Evolutionary conservation across 345 rosid species (phyloP), one percentile per base, ranked within the genome.

Genomic region (Hibiscus trionum): DNA sequence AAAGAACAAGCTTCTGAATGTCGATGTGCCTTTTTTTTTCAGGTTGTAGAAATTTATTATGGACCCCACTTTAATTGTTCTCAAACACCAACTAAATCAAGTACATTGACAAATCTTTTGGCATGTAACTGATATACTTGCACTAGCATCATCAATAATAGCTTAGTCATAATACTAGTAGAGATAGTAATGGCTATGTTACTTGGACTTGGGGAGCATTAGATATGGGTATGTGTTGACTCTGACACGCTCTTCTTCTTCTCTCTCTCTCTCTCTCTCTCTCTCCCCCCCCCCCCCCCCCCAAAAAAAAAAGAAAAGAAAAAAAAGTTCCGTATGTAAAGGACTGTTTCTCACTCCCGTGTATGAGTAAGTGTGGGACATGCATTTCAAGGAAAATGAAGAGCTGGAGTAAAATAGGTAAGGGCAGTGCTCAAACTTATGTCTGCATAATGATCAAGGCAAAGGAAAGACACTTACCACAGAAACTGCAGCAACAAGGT

Each of bases 401-500:
- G 57, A 52, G 7, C 7, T 52, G 57, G 10, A 52, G 24, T n/a
- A 52, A 52, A 10, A n/a, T 52, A 52, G 37, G 49, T 3, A 44
- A 44, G 49, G 49, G 49, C 49, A 64, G 52, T 44, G 69, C 49
- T 44, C n/a, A 11, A 44, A 44, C 7, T 17, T 39, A 64, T 64
- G 21, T 9, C 8, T 44, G 19, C 58, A 24, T 7, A 49, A 49
- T 47, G 52, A 42, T 33, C 35, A n/a, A 35, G 0, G n/a, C 35
- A 1, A 12, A 46, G 14, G 46, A 46, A 75, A 31, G 63, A 68
- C 1, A 64, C 87, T 69, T 90, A 90, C 97, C 97, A 92, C 90
- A 73, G 98, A 90, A 77, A 89, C 96, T 64, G 97, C 89, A 60
- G 96, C 84, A 73, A 95, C 88, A 26, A 92, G 96, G 79, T 95